Evolutionary conservation across 2,329 filamentous ascomycete species (phyloP).

Genomic region (Colletotrichum simmondsii): DNA sequence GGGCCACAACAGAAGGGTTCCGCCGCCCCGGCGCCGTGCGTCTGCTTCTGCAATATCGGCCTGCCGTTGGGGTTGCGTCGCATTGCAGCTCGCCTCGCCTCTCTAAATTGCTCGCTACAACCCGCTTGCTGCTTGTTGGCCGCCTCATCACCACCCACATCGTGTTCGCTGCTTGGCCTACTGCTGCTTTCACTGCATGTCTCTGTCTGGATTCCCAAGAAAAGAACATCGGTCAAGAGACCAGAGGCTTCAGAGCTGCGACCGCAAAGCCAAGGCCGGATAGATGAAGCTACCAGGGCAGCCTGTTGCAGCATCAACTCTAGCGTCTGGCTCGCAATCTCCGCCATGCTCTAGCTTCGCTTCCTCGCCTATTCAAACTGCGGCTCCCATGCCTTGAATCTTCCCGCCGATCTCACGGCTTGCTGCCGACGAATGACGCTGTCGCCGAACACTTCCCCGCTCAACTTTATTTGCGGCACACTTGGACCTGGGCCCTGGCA

Average conservation of each 20-base stretch:
- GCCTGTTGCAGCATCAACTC: not conserved
- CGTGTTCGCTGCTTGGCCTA: constrained; percentile 11
- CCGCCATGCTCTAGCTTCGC: not conserved
- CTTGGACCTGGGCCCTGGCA: not conserved
- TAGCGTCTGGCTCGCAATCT: constrained; percentile 14
- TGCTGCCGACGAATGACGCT: constrained; percentile 5
- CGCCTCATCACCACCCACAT: constrained; percentile 9
- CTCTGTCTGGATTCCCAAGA: not conserved
- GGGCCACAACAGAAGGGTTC: not conserved
- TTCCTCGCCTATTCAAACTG: not conserved
- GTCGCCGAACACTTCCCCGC: not conserved
- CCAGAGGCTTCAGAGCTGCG: not conserved
- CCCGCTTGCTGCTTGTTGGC: not conserved
- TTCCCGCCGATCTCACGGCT: constrained; percentile 12
- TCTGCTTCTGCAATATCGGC: constrained; percentile 10
- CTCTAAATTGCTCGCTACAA: not conserved
- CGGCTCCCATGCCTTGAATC: not conserved
- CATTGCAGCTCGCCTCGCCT: constrained; percentile 29
- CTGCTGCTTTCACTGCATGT: constrained; percentile 5
- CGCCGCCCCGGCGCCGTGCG: constrained; percentile 10
- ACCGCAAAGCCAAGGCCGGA: not conserved
- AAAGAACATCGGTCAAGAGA: constrained; percentile 15
- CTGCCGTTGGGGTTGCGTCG: constrained; percentile 13
- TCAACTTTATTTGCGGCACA: not conserved
- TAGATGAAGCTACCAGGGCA: constrained; percentile 3